Percentiles rank a stretch among this genome's conserved stretches.
Evolutionary conservation across 495 filamentous ascomycete species (phyloP).

Genomic region (Penicillium roqueforti): DNA sequence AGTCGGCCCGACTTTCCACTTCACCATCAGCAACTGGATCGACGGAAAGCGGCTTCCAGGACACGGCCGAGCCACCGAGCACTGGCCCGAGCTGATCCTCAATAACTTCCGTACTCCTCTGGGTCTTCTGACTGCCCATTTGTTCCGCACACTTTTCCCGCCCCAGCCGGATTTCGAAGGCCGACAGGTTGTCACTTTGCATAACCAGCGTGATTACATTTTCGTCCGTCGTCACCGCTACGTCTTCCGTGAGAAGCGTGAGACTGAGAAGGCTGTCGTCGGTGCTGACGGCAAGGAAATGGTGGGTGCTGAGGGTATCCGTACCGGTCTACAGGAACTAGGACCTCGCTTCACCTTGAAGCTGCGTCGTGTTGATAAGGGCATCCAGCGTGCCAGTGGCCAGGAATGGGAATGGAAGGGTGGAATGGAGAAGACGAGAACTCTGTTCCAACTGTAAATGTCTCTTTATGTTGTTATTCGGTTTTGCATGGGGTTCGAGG

Average conservation of each 20-base stretch:
- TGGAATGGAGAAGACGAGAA: conserved; percentile 87
- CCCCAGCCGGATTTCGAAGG: conserved; percentile 75
- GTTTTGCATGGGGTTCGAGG: conserved; percentile 31
- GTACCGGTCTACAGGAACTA: conserved; percentile 79
- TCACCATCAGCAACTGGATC: conserved; percentile 78
- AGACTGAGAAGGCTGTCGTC: conserved; percentile 82
- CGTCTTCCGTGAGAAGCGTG: conserved; percentile 80
- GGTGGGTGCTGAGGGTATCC: conserved; percentile 74
- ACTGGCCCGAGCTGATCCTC: conserved; percentile 88
- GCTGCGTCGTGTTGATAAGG: conserved; percentile 85
- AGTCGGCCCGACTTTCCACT: conserved; percentile 81
- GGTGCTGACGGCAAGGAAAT: conserved; percentile 83
- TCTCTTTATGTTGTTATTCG: conserved; percentile 15
- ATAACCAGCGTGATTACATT: conserved; percentile 96
- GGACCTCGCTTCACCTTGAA: conserved; percentile 84
- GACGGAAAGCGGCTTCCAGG: conserved; percentile 79
- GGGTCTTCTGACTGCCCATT: conserved; percentile 80
- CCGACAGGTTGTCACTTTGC: conserved; percentile 82
- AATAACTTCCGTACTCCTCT: conserved; percentile 95
- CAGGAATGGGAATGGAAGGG: conserved; percentile 96
- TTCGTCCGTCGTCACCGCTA: conserved; percentile 89
- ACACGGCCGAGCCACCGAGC: conserved; percentile 82
- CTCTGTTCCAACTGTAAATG: conserved; percentile 78
- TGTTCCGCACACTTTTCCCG: conserved; percentile 82
- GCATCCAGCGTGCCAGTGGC: conserved; percentile 72